Conservation (phyloP, 495 filamentous ascomycete species). For the Penicillium alfredii region DNA sequence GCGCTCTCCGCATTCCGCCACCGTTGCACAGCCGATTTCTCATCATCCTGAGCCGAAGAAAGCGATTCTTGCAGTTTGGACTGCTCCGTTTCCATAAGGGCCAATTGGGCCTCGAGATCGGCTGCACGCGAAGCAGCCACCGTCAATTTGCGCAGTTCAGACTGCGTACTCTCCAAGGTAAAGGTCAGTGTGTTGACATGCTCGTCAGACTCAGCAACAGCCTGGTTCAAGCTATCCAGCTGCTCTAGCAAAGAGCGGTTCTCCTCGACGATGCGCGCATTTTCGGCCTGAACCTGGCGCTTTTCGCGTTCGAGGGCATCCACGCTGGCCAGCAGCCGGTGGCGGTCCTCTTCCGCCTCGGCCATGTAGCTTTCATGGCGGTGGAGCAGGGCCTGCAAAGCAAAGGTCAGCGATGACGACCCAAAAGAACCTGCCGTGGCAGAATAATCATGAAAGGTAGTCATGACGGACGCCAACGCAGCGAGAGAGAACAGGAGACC, state of each 20-base stretch:
- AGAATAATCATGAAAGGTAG: constrained; percentile 18
- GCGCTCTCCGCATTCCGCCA: constrained; percentile 78
- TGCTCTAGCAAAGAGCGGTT: constrained; percentile 73
- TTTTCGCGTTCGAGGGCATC: constrained; percentile 74
- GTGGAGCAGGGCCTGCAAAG: constrained; percentile 78
- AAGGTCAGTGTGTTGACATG: constrained; percentile 65
- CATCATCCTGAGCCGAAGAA: constrained; percentile 58
- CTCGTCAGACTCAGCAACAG: constrained; percentile 67
- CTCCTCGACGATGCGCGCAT: constrained; percentile 69
- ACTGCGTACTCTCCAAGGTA: constrained; percentile 66
- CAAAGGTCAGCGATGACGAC: constrained; percentile 59
- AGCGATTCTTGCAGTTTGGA: constrained; percentile 60
- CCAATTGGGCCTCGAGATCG: constrained; percentile 71
- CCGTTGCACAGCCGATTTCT: constrained; percentile 66
- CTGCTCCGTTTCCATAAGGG: constrained; percentile 75
- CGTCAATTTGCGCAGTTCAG: constrained; percentile 68
- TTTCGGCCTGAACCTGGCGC: constrained; percentile 62
- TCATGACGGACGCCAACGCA: constrained; percentile 38
- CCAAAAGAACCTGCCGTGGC: constrained; percentile 14
- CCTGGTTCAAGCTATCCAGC: constrained; percentile 72
- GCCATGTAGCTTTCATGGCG: constrained; percentile 91
- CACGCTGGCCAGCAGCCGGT: constrained; percentile 61
- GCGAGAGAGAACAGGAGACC: constrained; percentile 25
- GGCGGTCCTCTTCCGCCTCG: constrained; percentile 78
- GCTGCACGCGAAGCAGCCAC: constrained; percentile 66